phyloP scores from a whole-genome alignment of 2,329 filamentous ascomycete genomes.

The Phyllosticta citriasiana region DNA sequence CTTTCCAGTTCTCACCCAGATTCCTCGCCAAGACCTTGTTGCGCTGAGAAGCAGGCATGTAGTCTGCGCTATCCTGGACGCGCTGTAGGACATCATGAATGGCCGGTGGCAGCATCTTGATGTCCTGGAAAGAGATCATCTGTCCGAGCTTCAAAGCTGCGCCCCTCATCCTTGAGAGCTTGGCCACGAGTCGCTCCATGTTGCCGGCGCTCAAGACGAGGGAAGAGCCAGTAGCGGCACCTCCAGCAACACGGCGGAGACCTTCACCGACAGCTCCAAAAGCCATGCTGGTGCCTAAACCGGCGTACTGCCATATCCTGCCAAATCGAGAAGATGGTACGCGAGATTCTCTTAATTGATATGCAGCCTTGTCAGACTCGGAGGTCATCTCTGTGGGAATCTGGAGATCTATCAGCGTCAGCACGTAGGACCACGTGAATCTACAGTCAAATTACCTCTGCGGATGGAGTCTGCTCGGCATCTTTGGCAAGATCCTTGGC shows the following conservation, averaged over 20 bases:
- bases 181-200: constrained; percentile 85
- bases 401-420: constrained; percentile 39
- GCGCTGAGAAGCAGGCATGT: constrained; percentile 92
- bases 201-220: constrained; percentile 81
- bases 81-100: constrained; percentile 87
- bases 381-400: constrained; percentile 19
- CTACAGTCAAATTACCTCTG: constrained; percentile 17
- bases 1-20: constrained; percentile 74
- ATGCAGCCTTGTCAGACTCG: constrained; percentile 32
- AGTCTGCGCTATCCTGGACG: constrained; percentile 93
- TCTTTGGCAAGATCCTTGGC: constrained; percentile 39
- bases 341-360: constrained; percentile 75
- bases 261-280: constrained; percentile 83
- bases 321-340: constrained; percentile 83
- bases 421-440: constrained; percentile 16
- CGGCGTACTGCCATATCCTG: constrained; percentile 88
- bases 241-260: constrained; percentile 68
- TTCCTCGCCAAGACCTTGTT: constrained; percentile 72
- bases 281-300: constrained; percentile 89
- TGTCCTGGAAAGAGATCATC: constrained; percentile 97
- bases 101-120: constrained; percentile 80
- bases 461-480: constrained; percentile 20
- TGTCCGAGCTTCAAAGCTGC: constrained; percentile 95
- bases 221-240: constrained; percentile 52
- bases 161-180: constrained; percentile 90